phyloP scores from a whole-genome alignment of 441 rosid species.

The Pelargonium cotyledonis region DNA sequence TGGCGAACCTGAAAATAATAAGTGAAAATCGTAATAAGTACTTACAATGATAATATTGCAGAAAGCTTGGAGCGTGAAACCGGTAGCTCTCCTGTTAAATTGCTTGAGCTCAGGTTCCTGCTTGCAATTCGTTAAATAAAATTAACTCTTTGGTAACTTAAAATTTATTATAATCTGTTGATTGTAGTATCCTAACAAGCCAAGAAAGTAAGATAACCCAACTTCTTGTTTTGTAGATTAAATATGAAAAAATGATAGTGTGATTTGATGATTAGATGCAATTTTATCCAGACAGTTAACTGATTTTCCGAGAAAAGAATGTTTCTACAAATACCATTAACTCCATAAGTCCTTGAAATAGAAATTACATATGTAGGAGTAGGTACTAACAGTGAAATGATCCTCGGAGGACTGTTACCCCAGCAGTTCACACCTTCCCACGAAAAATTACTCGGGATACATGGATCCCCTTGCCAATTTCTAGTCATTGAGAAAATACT shows the following conservation, averaged over 20 bases:
- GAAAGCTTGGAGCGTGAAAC: not conserved
- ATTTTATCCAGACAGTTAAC: no score
- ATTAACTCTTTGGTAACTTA: not conserved
- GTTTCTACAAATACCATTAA: no score
- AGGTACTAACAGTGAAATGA: not conserved
- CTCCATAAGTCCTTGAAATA: no score
- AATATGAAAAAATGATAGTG: no score
- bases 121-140: not conserved
- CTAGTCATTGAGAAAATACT: not conserved
- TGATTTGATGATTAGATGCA: no score
- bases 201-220: no score
- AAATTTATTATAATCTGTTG: not conserved
- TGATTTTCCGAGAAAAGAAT: no score
- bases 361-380: not conserved
- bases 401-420: not conserved
- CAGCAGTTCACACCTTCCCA: not conserved
- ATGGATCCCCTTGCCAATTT: slow-evolving; percentile 4
- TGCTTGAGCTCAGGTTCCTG: slow-evolving; percentile 13
- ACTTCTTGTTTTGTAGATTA: no score
- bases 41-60: slow-evolving; percentile 1
- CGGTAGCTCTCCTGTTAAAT: not conserved
- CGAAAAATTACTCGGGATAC: not conserved
- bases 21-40: not conserved
- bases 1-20: no score
- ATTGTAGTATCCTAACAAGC: not conserved